Conservation (phyloP, 768 basidiomycete genomes). For the Russula earlei region DNA sequence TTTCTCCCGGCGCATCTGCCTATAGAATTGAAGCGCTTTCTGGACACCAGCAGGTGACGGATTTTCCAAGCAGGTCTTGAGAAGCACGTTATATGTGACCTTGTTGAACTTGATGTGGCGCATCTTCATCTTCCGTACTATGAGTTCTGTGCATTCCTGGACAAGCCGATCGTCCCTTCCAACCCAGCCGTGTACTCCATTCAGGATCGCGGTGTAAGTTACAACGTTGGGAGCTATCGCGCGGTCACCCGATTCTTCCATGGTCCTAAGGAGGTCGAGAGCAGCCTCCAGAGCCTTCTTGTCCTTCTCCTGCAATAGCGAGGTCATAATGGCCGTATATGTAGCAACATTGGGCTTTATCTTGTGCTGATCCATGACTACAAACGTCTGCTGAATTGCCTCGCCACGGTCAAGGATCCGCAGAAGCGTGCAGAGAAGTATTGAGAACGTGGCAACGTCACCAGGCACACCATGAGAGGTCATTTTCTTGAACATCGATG, state of each 20-base stretch:
- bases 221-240: conserved; percentile 55
- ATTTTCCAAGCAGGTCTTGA: conserved; percentile 55
- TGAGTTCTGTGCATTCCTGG: conserved; percentile 38
- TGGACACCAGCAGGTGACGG: conserved; percentile 40
- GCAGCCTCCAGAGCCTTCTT: conserved; percentile 49
- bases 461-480: conserved; percentile 44
- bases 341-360: conserved; percentile 66
- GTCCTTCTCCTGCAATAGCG: conserved; percentile 51
- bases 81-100: conserved; percentile 67
- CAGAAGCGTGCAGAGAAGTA: conserved; percentile 69
- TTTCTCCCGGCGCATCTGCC: conserved; percentile 45
- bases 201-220: conserved; percentile 75
- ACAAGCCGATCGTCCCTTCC: conserved; percentile 39
- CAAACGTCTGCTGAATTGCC: conserved; percentile 52
- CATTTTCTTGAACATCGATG: conserved; percentile 49
- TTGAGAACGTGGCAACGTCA: conserved; percentile 83
- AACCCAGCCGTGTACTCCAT: conserved; percentile 55
- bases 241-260: conserved; percentile 48
- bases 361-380: conserved; percentile 68
- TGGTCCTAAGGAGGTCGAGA: conserved; percentile 58
- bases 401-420: conserved; percentile 51
- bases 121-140: conserved; percentile 50
- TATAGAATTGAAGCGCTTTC: conserved; percentile 49
- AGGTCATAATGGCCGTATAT: conserved; percentile 71
- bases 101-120: conserved; percentile 46